Evolutionary conservation across 2,329 filamentous ascomycete species (phyloP), one percentile per base, ranked within the genome.

Genomic region (Xylariales sp.): DNA sequence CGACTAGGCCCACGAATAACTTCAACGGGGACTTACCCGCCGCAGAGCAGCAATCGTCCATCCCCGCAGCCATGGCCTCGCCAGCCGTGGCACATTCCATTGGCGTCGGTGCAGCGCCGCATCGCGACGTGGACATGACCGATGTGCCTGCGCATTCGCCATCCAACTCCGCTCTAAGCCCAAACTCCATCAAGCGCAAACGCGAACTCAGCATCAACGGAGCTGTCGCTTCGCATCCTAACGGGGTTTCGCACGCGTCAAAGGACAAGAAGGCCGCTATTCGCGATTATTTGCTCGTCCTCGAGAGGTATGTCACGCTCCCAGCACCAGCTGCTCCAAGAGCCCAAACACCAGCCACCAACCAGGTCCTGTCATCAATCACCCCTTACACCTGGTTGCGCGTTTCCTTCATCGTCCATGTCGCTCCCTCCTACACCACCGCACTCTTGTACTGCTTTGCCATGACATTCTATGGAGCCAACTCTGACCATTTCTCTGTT

Each of bases 231-330:
- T 40, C 21, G 13, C 35, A 10, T 28, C 42, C 45, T 35, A 48
- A 47, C 40, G 45, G 47, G 24, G 45, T 51, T 19, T 47, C 51
- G 33, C 37, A 33, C 11, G 50, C 33, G 8, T 13, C 40, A 5
- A 28, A 40, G n/a, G 14, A 24, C 34, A 6, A 31, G 20, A 32
- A 24, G 24, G 23, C 21, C 20, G 27, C 44, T 3, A 44, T 55
- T 43, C 54, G 48, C 27, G 46, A 58, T 31, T 59, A 58, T 34
- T 51, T 47, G 33, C 31, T 51, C 13, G 50, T 57, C 27, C 52
- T 59, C 15, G 44, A 55, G 35, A 57, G 51, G 56, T 58, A 53
- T 29, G 45, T 41, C 8, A 32, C 28, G 30, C 14, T 29, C n/a
- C n/a, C n/a, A n/a, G n/a, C n/a, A n/a, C n/a, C n/a, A n/a, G n/a